phyloP scores from a whole-genome alignment of 306 rosid genomes.

The Hylodesmum podocarpum region DNA sequence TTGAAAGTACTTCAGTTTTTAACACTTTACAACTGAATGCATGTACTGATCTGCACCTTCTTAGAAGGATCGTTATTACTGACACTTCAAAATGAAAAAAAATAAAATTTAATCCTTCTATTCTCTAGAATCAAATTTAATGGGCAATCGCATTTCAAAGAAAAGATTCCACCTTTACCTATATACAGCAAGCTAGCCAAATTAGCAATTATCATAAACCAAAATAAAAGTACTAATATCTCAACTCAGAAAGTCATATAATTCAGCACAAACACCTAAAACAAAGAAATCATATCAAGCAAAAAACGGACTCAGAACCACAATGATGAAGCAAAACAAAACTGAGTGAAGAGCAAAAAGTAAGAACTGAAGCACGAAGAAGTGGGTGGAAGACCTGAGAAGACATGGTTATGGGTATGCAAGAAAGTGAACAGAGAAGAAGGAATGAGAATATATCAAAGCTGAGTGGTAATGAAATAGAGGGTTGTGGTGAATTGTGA shows the following conservation, averaged over 20 bases:
- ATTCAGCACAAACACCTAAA: not conserved
- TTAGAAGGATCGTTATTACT: not conserved
- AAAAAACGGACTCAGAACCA: not conserved
- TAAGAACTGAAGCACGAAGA: not conserved
- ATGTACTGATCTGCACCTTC: not conserved
- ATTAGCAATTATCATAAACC: not conserved
- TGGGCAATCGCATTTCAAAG: not conserved
- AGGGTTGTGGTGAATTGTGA: not conserved
- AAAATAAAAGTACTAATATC: not conserved
- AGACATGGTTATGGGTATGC: constrained; percentile 23
- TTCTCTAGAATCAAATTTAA: not conserved
- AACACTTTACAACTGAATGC: not conserved
- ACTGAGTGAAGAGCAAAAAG: not conserved
- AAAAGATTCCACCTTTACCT: not conserved
- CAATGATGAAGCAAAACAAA: not conserved
- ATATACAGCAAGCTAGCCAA: not conserved
- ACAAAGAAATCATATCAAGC: not conserved
- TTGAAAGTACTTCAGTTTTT: not conserved
- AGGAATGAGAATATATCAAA: not conserved
- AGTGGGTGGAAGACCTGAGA: constrained; percentile 33
- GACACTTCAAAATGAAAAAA: not conserved
- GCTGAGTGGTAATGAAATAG: not conserved
- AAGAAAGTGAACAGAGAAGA: constrained; percentile 17
- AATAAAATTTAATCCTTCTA: not conserved
- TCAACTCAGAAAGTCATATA: constrained; percentile 1